A percentile compares a stretch with the other conserved stretches of the same genome.
Conservation (phyloP, 257 asterid species). For the Petrea volubilis region DNA sequence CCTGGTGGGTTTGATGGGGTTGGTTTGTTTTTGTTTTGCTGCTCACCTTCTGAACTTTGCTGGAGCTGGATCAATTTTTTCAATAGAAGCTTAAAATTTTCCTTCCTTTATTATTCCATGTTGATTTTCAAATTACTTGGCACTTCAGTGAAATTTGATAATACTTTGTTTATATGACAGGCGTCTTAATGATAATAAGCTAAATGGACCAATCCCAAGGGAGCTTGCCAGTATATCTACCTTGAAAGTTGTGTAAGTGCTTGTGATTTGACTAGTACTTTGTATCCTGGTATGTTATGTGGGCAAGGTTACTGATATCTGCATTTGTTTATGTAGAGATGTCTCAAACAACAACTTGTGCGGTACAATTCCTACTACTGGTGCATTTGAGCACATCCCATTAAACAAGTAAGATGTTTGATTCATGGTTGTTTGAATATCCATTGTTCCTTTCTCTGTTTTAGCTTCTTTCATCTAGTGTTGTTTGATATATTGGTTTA, state of each 20-base stretch:
- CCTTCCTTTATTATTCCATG: background rate
- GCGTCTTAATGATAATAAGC: constrained; percentile 71
- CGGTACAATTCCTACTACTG: constrained; percentile 82
- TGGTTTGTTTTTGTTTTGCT: constrained; percentile 11
- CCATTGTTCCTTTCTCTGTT: background rate
- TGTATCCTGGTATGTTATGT: background rate
- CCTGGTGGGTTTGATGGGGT: constrained; percentile 10
- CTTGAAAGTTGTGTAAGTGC: constrained; percentile 88
- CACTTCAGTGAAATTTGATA: constrained; percentile 14
- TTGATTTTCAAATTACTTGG: background rate
- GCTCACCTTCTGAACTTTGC: constrained; percentile 6
- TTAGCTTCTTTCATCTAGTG: background rate
- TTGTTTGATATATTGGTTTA: constrained; percentile 1
- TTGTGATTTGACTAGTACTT: constrained; percentile 18
- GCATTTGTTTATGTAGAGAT: constrained; percentile 61
- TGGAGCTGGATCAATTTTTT: background rate
- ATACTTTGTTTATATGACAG: constrained; percentile 39
- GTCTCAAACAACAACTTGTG: constrained; percentile 83
- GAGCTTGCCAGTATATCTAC: constrained; percentile 50
- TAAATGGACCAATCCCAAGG: constrained; percentile 70
- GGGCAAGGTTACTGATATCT: constrained; percentile 2
- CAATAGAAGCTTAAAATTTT: background rate
- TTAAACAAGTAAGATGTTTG: constrained; percentile 70
- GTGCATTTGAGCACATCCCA: constrained; percentile 93
- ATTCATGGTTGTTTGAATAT: background rate